These are phyloP conservation scores for Saussurea involucrata DNA, from an alignment of 129 eudicot genomes.

Conservation along the genomic window DNA sequence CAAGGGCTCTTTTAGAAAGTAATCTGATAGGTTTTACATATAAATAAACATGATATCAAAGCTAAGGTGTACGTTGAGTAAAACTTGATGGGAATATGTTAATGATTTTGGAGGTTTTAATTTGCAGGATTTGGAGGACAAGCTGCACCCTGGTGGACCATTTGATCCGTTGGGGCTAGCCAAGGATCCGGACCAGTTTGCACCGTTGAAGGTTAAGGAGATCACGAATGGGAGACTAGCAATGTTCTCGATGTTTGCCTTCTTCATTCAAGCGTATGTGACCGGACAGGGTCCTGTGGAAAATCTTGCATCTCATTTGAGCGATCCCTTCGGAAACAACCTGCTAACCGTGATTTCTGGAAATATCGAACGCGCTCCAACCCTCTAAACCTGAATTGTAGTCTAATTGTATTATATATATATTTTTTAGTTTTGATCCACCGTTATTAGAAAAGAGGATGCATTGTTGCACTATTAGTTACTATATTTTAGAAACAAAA, in stretches of 20 bases:
- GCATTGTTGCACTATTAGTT: too few relatives aligned
- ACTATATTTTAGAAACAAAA: too few relatives aligned
- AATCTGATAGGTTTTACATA: not conserved
- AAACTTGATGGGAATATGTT: not conserved
- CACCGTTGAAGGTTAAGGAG: conserved; percentile 90
- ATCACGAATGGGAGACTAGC: conserved; percentile 94
- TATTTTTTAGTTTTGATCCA: too few relatives aligned
- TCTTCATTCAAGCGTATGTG: conserved; percentile 89
- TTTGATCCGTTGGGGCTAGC: conserved; percentile 97
- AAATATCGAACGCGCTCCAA: conserved; percentile 66
- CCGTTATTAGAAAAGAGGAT: too few relatives aligned
- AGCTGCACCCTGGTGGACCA: conserved; percentile 96
- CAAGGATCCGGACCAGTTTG: conserved; percentile 91
- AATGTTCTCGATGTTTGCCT: conserved; percentile 91
- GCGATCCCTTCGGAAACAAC: conserved; percentile 95
- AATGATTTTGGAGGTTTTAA: not conserved
- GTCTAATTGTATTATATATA: too few relatives aligned
- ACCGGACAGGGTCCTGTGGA: conserved; percentile 93
- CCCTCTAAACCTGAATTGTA: conserved; percentile 38
- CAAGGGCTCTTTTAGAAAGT: not conserved
- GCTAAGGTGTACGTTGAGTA: not conserved
- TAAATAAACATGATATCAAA: too few relatives aligned
- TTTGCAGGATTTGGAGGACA: conserved; percentile 91
- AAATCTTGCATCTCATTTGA: conserved; percentile 75
- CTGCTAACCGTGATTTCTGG: conserved; percentile 81